These are phyloP conservation scores for Pilasporangium apinafurcum DNA, from an alignment of 352 stramenopile genomes.

Conservation along the genomic window DNA sequence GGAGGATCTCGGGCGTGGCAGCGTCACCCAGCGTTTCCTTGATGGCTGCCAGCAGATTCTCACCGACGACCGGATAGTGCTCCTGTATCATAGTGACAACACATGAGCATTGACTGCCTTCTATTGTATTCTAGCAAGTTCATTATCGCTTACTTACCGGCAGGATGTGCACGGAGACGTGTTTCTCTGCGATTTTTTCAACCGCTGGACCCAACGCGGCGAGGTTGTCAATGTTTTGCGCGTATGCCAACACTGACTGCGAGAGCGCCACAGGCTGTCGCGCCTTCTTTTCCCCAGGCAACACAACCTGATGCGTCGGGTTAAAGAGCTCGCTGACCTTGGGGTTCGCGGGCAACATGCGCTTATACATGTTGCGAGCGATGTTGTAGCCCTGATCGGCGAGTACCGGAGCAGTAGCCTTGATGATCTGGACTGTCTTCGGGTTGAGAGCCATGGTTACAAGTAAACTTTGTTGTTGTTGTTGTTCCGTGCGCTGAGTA, in stretches of 20 bases:
- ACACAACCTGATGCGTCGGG: constrained; percentile 49
- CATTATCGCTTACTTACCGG: too few species aligned
- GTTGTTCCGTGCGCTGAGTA: too few species aligned
- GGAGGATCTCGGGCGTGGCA: constrained; percentile 50
- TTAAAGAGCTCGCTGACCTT: constrained; percentile 71
- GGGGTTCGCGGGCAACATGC: constrained; percentile 59
- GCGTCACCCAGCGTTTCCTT: constrained; percentile 43
- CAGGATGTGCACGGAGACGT: constrained; percentile 51
- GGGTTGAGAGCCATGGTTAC: too few species aligned
- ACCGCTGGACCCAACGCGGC: constrained; percentile 37
- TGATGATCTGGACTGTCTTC: constrained; percentile 46
- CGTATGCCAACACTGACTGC: constrained; percentile 53
- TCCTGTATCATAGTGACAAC: too few species aligned
- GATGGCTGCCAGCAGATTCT: constrained; percentile 47
- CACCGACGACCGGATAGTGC: constrained; percentile 62
- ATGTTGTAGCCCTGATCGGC: constrained; percentile 53
- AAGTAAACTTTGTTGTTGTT: too few species aligned
- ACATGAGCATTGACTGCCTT: too few species aligned
- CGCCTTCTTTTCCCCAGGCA: constrained; percentile 23
- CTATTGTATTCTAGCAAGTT: too few species aligned
- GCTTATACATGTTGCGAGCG: constrained; percentile 60
- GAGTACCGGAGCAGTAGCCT: constrained; percentile 58
- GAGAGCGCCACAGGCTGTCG: constrained; percentile 43
- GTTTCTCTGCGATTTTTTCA: constrained; percentile 52
- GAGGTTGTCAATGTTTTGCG: constrained; percentile 58